Conservation (phyloP, 129 eudicot genomes). For the Pulicaria dysenterica region DNA sequence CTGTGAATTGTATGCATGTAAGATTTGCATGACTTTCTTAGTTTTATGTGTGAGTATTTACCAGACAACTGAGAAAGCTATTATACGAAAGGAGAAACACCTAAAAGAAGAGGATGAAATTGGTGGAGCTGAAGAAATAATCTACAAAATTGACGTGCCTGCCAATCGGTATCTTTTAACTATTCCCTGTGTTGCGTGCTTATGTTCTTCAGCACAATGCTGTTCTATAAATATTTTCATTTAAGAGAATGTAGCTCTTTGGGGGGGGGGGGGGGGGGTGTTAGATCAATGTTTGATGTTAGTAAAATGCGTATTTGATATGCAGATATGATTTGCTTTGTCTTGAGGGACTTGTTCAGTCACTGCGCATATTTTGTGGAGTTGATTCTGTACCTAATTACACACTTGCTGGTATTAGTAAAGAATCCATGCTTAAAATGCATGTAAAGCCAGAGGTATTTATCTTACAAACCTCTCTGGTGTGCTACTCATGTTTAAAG, state of each 20-base stretch:
- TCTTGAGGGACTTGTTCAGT: conserved; percentile 87
- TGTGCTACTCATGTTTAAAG: neutral
- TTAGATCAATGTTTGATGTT: conserved; percentile 12
- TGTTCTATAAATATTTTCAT: neutral
- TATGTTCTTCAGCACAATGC: neutral
- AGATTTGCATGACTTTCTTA: conserved; percentile 4
- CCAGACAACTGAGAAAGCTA: conserved; percentile 94
- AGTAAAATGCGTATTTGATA: conserved; percentile 3
- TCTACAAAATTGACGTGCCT: conserved; percentile 87
- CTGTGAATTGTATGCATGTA: neutral
- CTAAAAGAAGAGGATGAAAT: conserved; percentile 68
- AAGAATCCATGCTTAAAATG: conserved; percentile 79
- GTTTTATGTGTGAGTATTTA: conserved; percentile 13
- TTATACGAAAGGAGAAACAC: conserved; percentile 86
- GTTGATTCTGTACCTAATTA: conserved; percentile 71
- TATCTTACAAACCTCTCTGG: conserved; percentile 13
- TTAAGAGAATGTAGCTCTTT: neutral
- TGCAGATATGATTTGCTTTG: conserved; percentile 97
- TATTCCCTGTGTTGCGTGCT: neutral
- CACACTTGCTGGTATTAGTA: conserved; percentile 41
- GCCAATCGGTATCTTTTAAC: conserved; percentile 67
- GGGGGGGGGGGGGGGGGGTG: neutral
- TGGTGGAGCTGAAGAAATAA: conserved; percentile 67
- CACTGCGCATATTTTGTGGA: conserved; percentile 75
- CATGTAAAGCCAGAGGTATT: conserved; percentile 84